phyloP scores from a whole-genome alignment of 2,329 filamentous ascomycete species.

The Exophiala calicioides region DNA sequence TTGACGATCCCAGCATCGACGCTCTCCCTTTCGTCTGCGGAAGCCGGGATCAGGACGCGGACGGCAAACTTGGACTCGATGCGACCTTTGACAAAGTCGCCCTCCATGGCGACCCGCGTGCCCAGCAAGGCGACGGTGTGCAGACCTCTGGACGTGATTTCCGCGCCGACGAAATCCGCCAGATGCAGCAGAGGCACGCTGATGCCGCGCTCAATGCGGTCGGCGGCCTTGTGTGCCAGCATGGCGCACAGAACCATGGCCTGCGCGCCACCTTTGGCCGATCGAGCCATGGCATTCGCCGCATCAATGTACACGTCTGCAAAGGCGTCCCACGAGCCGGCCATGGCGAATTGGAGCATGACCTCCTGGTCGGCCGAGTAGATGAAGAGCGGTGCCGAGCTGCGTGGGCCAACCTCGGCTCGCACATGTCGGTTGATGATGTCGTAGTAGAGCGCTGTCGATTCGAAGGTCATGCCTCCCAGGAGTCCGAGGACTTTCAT shows the following conservation, averaged over 20 bases:
- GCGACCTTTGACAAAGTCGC: slow-evolving; percentile 5
- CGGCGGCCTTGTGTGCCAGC: slow-evolving; percentile 10
- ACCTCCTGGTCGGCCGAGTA: too few species aligned
- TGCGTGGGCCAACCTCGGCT: too few species aligned
- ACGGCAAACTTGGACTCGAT: slow-evolving; percentile 9
- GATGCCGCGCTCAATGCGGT: slow-evolving; percentile 1
- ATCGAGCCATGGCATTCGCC: too few species aligned
- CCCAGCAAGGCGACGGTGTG: slow-evolving; percentile 10
- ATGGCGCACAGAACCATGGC: background rate
- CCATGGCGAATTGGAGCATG: too few species aligned
- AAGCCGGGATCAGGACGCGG: slow-evolving; percentile 10
- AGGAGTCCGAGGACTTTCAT: too few species aligned
- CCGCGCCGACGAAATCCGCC: slow-evolving; percentile 3
- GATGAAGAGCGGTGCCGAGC: too few species aligned
- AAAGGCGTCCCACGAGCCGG: too few species aligned
- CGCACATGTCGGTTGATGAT: too few species aligned
- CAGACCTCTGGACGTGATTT: background rate
- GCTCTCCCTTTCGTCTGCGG: background rate
- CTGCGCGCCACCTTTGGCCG: background rate
- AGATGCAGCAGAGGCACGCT: slow-evolving; percentile 15
- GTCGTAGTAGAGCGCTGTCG: too few species aligned
- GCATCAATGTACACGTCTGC: too few species aligned
- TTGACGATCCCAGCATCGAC: slow-evolving; percentile 10
- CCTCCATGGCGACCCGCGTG: slow-evolving; percentile 13
- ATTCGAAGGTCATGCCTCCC: too few species aligned